A percentile compares a stretch with the other conserved stretches of the same genome.
phyloP scores from a whole-genome alignment of 2,329 filamentous ascomycete genomes.

The Hymenoscyphus scutula region DNA sequence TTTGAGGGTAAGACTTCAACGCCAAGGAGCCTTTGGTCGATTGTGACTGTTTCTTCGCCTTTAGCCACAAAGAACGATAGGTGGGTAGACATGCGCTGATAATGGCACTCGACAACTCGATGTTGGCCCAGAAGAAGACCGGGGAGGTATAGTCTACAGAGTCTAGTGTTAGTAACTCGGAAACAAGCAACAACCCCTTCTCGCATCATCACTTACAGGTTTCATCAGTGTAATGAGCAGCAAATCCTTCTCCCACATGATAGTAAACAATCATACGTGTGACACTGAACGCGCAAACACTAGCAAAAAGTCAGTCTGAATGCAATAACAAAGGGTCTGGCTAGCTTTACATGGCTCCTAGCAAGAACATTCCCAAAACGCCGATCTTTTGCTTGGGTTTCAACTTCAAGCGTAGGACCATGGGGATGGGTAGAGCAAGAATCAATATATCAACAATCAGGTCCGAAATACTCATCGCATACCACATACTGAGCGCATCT shows the following conservation, averaged over 20 bases:
- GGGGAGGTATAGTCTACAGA: not conserved
- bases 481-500: not conserved
- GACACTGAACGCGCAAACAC: conserved; percentile 1
- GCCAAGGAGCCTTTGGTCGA: too few relatives aligned
- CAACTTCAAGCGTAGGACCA: not conserved
- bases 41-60: too few relatives aligned
- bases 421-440: not conserved
- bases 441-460: not conserved
- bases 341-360: not conserved
- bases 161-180: not conserved
- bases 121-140: conserved; percentile 5
- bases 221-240: conserved; percentile 1
- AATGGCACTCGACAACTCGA: not conserved
- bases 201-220: conserved; percentile 1
- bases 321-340: not conserved
- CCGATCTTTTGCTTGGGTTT: not conserved
- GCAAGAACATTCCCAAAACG: conserved; percentile 1
- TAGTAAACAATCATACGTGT: not conserved
- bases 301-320: not conserved
- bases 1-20: too few relatives aligned
- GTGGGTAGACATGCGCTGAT: conserved; percentile 4
- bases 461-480: not conserved
- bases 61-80: not conserved
- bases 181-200: not conserved
- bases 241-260: not conserved